Evolutionary conservation across 148 eudicot species (phyloP).

Genomic region (Fagopyrum esculentum): DNA sequence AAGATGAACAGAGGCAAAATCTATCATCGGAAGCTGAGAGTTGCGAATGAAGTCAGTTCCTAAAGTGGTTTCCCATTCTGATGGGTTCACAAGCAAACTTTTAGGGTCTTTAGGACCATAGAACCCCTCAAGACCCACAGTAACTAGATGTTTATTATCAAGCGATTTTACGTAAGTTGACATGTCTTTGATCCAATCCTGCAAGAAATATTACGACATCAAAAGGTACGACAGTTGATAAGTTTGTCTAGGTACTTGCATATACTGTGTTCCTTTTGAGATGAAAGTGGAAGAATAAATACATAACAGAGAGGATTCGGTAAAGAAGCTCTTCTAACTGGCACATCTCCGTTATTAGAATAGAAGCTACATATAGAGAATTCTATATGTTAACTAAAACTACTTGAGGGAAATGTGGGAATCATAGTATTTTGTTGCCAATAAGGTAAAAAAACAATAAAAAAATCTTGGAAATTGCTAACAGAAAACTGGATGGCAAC

Average conservation of each 20-base stretch:
- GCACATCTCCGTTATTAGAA: not conserved
- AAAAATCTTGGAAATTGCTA: not conserved
- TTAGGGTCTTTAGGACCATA: conserved; percentile 75
- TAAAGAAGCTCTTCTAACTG: conserved; percentile 1
- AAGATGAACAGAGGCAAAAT: conserved; percentile 89
- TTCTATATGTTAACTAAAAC: not conserved
- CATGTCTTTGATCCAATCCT: conserved; percentile 99
- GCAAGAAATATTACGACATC: conserved; percentile 21
- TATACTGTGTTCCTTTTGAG: not conserved
- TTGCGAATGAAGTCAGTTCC: conserved; percentile 95
- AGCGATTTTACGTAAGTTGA: conserved; percentile 68
- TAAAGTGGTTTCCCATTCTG: conserved; percentile 58
- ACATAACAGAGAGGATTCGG: not conserved
- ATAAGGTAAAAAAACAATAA: not conserved
- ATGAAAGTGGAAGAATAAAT: not conserved
- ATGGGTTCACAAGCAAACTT: conserved; percentile 52
- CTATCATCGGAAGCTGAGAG: conserved; percentile 66
- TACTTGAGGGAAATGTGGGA: not conserved
- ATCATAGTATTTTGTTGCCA: not conserved
- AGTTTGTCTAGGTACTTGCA: not conserved
- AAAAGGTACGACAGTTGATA: not conserved
- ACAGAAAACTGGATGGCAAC: not conserved
- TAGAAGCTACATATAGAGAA: not conserved
- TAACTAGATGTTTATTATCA: conserved; percentile 78
- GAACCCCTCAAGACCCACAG: conserved; percentile 92